Base-by-base conservation (phyloP, 257 asterid species). In the Catharanthus roseus region DNA sequence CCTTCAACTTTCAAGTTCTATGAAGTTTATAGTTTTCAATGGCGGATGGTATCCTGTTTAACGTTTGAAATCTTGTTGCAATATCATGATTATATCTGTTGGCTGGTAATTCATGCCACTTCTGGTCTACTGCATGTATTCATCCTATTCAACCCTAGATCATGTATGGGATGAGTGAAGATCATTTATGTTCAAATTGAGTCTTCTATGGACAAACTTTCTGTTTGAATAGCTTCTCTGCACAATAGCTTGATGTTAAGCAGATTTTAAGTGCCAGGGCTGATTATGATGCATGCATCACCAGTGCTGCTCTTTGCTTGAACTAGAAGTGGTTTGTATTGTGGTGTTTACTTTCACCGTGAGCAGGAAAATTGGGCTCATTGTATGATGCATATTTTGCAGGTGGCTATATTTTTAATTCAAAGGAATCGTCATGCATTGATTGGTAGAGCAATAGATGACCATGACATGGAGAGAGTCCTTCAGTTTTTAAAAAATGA, bases 341-440 rank as follows among this genome's bases (percentile, higher is more conserved):
- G 19, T 39, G 2, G 19, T 44, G 36, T 66, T 41, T 6, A 34
- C 3, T 62, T n/a, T 7, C 31, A 60, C 10, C 23, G 29, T 54
- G 62, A 13, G 38, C 38, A 24, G 19, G 68, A 53, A 55, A 53
- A 33, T 68, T 63, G 55, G 68, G 75, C 79, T 75, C 69, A 76
- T 68, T 41, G 24, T 60, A 41, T 60, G 50, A 69, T 51, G 23
- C 54, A 54, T 70, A 50, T 72, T 29, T 73, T 81, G 86, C 90
- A 93, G 96, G 96, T 93, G 3, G 98, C 96, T 41, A 87, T 93
- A 85, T 93, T 93, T 81, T 84, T 93, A 75, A 93, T 93, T 81
- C 98, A 93, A 81, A 89, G 98, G 88, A 93, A 93, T 79, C 97
- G 98, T 5, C 98, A 90, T 83, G 96, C 96, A 76, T 80, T 89